Evolutionary conservation across 192 early-diverging fungal genomes (phyloP).

Genomic region (Entomortierella parvispora): DNA sequence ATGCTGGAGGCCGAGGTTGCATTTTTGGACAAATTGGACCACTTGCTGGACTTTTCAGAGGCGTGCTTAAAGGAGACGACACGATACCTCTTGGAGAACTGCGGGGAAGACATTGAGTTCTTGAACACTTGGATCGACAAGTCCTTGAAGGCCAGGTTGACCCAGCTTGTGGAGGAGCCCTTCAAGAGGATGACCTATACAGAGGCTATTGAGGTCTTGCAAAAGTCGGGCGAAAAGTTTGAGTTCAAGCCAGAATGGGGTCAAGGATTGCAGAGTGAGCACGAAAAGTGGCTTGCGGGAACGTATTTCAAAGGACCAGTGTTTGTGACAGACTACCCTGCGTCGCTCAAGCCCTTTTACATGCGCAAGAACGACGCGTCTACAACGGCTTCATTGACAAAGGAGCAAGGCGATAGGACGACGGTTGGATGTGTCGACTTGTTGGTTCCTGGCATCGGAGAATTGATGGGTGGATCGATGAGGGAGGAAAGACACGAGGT

Average conservation of each 20-base stretch:
- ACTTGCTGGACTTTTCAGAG: conserved; percentile 78
- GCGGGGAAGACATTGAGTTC: conserved; percentile 65
- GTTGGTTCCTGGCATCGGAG: conserved; percentile 85
- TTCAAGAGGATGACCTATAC: conserved; percentile 84
- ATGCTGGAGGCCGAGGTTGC: conserved; percentile 93
- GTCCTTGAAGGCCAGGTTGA: conserved; percentile 51
- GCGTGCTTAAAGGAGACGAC: conserved; percentile 67
- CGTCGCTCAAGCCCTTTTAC: conserved; percentile 86
- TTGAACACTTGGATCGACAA: conserved; percentile 69
- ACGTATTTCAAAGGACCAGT: conserved; percentile 75
- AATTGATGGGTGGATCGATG: conserved; percentile 85
- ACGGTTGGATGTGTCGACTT: conserved; percentile 89
- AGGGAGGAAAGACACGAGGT: conserved; percentile 75
- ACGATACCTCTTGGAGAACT: conserved; percentile 63
- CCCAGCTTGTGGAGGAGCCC: conserved; percentile 53
- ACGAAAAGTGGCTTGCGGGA: conserved; percentile 85
- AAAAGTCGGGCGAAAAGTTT: conserved; percentile 63
- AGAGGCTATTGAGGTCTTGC: conserved; percentile 78
- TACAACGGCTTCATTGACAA: background rate
- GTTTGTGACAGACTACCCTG: conserved; percentile 92
- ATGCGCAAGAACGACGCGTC: conserved; percentile 70
- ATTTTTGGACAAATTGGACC: conserved; percentile 69
- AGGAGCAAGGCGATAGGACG: conserved; percentile 42
- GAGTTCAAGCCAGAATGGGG: conserved; percentile 79
- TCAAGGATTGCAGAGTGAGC: conserved; percentile 79